These are phyloP conservation scores for Lasiodiplodia citricola DNA, from an alignment of 2,329 filamentous ascomycete species.

Conservation along the genomic window DNA sequence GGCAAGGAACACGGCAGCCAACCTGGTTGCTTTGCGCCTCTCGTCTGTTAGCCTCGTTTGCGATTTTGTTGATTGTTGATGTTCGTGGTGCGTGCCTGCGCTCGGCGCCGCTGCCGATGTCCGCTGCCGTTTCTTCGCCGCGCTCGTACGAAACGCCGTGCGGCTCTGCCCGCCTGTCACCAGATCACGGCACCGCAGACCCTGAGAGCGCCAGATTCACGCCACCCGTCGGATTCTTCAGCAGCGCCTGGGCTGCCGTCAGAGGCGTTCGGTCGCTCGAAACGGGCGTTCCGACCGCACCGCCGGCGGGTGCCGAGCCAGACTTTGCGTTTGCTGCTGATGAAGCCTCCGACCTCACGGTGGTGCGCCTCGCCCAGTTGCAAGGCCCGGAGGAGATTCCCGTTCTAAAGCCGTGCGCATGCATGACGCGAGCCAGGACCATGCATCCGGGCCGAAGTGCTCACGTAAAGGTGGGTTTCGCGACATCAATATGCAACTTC, in stretches of 20 bases:
- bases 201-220: constrained; percentile 18
- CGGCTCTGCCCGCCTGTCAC: constrained; percentile 15
- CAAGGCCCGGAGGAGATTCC: constrained; percentile 14
- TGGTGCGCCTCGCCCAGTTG: constrained; percentile 4
- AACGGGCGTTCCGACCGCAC: neutral
- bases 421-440: constrained; percentile 19
- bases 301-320: constrained; percentile 13
- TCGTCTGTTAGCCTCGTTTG: neutral
- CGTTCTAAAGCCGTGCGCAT: constrained; percentile 17
- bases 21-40: neutral
- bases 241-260: constrained; percentile 16
- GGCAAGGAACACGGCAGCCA: neutral
- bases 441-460: constrained; percentile 10
- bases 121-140: neutral
- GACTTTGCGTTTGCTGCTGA: neutral
- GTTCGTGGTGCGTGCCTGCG: neutral
- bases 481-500: constrained; percentile 23
- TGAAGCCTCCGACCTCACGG: neutral
- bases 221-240: constrained; percentile 10
- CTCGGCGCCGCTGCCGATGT: neutral
- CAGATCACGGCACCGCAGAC: constrained; percentile 10
- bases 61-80: neutral
- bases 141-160: neutral
- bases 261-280: constrained; percentile 9
- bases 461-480: constrained; percentile 21